Evolutionary conservation across 139 green algal genomes (phyloP), one percentile per base, ranked within the genome.

Genomic region (Parachlorella kessleri): DNA sequence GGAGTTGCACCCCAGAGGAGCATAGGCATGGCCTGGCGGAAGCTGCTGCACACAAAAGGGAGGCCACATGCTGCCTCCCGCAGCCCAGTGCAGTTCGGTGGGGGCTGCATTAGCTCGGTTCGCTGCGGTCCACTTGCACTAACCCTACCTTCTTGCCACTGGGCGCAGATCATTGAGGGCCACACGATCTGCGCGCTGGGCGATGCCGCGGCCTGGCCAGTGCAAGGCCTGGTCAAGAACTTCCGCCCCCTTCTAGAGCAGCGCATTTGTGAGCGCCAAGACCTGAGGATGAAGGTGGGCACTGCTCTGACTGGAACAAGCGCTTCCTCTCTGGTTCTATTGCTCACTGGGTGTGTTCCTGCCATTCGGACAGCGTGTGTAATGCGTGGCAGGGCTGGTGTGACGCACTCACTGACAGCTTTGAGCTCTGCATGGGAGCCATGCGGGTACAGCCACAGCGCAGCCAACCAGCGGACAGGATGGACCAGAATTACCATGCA

Each of bases 151-250:
- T n/a, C n/a, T n/a, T n/a, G n/a, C n/a, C n/a, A n/a, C n/a, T n/a
- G n/a, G n/a, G 91, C 89, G 88, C 90, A 94, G 81, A 94, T 93
- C 72, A 66, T 84, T 37, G 84, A 89, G 73, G 83, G 86, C 14
- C 90, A 94, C 75, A 94, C 90, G 32, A 94, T 94, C 55, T 94
- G 90, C 72, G 90, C 90, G 42, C 82, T 94, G 41, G 90, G 90
- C 9, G 90, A 94, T 63, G 90, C 90, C 10, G 90, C 90, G n/a
- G 90, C 90, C 37, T 94, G 90, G 90, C 90, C 90, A 23, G 88
- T 94, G 66, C 83, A 87, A 72, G 90, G 79, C 36, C 36, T 84
- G n/a, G 76, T 84, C 77, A 72, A 73, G 14, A 72, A 84, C 64
- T 84, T 84, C 65, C 55, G 79, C 72, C 38, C 67, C 24, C 40